Base-by-base conservation (phyloP, 2,329 filamentous ascomycete species). In the Hymenoscyphus infarciens region DNA sequence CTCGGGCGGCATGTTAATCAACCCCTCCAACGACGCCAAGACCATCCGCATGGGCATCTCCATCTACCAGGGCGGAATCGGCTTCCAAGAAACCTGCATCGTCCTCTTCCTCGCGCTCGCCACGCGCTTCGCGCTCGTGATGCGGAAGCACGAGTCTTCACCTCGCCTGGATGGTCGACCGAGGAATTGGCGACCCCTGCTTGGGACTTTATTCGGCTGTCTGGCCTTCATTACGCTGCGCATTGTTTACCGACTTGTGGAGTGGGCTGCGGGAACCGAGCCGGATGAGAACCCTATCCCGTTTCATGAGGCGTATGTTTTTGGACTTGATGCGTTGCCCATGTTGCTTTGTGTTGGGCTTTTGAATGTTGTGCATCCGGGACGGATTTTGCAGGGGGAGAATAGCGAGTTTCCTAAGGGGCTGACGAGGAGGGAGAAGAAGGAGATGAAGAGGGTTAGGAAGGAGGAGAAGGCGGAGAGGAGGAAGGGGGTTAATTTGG, bases 61-160 rank as follows among this genome's bases (percentile, higher is more conserved):
- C 57, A 73, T 80, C 63, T 84, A 83, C 71, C 84, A 82, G 79
- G 80, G 77, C 11, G 82, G 82, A 0, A 80, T 84, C 16, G 81
- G 77, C 0, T 69, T 83, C 0, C 82, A 84, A 64, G 74, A 83
- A 65, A 68, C 79, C 33, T 82, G 82, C 62, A 81, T 83, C 60
- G 63, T 83, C 2, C 58, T 78, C n/a, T 82, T 84, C 64, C 68
- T 77, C 1, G 69, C 65, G 0, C 71, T 83, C 1, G 73, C 75
- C 0, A 72, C 78, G 35, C 71, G 72, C 19, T 78, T 82, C 53
- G 75, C 78, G 31, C 64, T 72, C 69, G 56, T 58, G 7, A 69
- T 71, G 66, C 4, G 79, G 77, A 25, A 78, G 74, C 15, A 63
- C 64, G 45, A 77, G 78, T 54, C 56, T 29, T 1, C 19, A 0